Evolutionary conservation across 306 rosid species (phyloP), one percentile per base, ranked within the genome.

Genomic region (Rosa lucieae): DNA sequence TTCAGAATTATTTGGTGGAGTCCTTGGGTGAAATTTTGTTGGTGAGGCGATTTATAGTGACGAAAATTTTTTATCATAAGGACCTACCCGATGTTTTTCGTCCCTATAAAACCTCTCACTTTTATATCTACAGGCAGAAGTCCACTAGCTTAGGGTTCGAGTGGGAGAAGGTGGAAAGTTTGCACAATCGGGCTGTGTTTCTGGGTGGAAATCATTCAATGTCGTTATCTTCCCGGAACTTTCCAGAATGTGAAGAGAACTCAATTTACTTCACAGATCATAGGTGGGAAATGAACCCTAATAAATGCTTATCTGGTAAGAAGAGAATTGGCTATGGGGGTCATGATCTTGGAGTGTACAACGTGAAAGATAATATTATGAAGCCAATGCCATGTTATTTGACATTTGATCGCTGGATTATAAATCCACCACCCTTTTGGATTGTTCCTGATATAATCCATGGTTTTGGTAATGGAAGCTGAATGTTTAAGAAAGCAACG

Each of bases 201-300:
- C 7, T 74, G 46, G 79, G 83, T 0, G 18, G 59, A 18, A 74
- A n/a, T 67, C 74, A 74, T 0, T 80, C 62, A 4, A 10, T 65
- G 39, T 53, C 70, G 8, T 11, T 74, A 4, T 66, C 70, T 4
- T 20, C 21, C 37, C 18, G 0, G 37, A 73, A 51, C 56, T 68
- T 66, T 53, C 23, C 35, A 23, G 70, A 58, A 32, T 43, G 4
- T 42, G 63, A 80, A 42, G 78, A 70, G 11, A 74, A 80, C 70
- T 42, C 75, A 2, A 67, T 80, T 43, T 67, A 80, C 77, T 78
- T 26, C 82, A 70, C 77, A 0, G 77, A 61, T 23, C 18, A 61
- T 61, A 3, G 14, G 39, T 23, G 39, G 15, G 18, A 11, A 26
- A 10, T 61, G 17, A 8, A 51, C 3, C 5, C 5, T 12, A 51